Evolutionary conservation across 2,329 filamentous ascomycete species (phyloP).

Genomic region (Colletotrichum viniferum): DNA sequence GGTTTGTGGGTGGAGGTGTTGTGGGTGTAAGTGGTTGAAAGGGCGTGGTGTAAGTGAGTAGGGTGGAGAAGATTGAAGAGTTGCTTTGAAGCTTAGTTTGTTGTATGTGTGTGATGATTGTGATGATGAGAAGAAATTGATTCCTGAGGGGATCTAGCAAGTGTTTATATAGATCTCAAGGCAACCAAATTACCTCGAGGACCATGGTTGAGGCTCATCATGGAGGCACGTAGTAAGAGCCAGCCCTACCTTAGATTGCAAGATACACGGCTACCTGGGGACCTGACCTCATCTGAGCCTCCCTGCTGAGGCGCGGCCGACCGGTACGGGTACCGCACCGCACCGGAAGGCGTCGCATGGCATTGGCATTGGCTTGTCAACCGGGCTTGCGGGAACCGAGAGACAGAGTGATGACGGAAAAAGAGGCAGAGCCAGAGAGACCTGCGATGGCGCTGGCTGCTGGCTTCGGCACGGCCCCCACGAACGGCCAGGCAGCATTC

Average conservation of each 20-base stretch:
- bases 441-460: neutral
- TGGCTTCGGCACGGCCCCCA: slow-evolving; percentile 15
- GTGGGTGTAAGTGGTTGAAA: slow-evolving; percentile 28
- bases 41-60: slow-evolving; percentile 24
- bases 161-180: slow-evolving; percentile 15
- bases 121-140: neutral
- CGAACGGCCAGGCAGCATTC: slow-evolving; percentile 11
- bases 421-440: neutral
- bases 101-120: slow-evolving; percentile 10
- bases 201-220: slow-evolving; percentile 7
- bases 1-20: slow-evolving; percentile 5
- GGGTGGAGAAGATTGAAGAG: neutral
- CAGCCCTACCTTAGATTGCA: neutral
- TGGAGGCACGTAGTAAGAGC: slow-evolving; percentile 7
- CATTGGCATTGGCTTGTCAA: neutral
- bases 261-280: neutral
- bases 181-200: neutral
- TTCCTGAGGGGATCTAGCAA: neutral
- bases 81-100: neutral
- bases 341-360: neutral
- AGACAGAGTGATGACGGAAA: neutral
- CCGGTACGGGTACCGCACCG: neutral
- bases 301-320: neutral
- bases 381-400: neutral
- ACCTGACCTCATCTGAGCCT: slow-evolving; percentile 6